These are phyloP conservation scores for Novymonas esmeraldas DNA, from an alignment of 208 protist species.

Conservation along the genomic window DNA sequence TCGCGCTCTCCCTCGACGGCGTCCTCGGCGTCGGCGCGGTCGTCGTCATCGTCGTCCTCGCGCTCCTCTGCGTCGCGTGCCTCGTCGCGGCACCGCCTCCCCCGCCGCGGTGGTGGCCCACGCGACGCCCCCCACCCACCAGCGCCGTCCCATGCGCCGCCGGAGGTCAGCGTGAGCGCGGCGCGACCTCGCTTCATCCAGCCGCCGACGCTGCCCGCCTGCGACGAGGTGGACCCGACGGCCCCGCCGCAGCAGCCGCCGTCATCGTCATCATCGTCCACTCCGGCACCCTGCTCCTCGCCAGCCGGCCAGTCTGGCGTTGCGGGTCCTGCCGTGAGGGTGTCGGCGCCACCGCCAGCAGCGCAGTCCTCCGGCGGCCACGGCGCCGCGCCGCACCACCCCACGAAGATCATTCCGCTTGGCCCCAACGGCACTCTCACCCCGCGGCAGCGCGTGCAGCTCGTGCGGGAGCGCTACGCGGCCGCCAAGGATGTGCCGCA, in stretches of 20 bases:
- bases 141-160: no score
- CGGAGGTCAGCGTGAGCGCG: background rate
- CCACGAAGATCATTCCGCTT: slow-evolving; percentile 52
- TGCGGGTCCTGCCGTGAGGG: no score
- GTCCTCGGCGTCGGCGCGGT: slow-evolving; percentile 10
- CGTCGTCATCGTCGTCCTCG: slow-evolving; percentile 3
- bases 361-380: slow-evolving; percentile 1
- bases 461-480: slow-evolving; percentile 71
- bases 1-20: slow-evolving; percentile 18
- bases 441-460: slow-evolving; percentile 61
- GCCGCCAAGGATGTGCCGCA: slow-evolving; percentile 57
- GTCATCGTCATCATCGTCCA: background rate
- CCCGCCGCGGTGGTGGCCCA: background rate
- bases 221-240: slow-evolving; percentile 9
- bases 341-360: background rate
- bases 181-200: slow-evolving; percentile 26
- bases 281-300: background rate
- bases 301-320: no score
- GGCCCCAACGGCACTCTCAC: slow-evolving; percentile 77
- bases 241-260: slow-evolving; percentile 1
- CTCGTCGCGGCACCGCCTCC: background rate
- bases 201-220: slow-evolving; percentile 4
- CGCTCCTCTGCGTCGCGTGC: slow-evolving; percentile 8
- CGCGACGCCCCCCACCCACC: background rate
- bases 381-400: slow-evolving; percentile 8